Evolutionary conservation across 2,329 filamentous ascomycete genomes (phyloP).

Genomic region (Sporothrix variecibatus): DNA sequence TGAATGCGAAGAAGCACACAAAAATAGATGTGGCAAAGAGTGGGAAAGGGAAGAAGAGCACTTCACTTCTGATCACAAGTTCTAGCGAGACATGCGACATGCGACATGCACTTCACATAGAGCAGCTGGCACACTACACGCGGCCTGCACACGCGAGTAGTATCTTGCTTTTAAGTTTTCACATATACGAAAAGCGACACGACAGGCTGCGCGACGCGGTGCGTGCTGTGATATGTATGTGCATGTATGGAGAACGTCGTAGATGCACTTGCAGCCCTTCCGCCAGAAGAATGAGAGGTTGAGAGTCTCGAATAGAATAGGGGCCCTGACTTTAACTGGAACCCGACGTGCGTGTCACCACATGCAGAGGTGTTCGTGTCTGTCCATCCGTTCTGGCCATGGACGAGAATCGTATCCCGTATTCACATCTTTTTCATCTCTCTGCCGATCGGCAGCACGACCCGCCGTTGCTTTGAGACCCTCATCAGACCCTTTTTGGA

Average conservation of each 20-base stretch:
- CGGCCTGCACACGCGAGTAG: not conserved
- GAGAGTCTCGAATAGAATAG: not conserved
- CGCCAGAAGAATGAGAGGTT: not conserved
- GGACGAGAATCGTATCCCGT: slow-evolving; percentile 3
- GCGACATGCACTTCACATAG: not conserved
- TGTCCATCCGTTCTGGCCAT: not conserved
- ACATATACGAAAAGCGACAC: slow-evolving; percentile 10
- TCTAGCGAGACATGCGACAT: not conserved
- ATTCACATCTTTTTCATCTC: not conserved
- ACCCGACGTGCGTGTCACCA: slow-evolving; percentile 6
- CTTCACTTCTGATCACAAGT: not conserved
- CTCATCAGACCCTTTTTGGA: not conserved
- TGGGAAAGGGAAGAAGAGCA: slow-evolving; percentile 4
- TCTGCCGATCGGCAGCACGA: not conserved
- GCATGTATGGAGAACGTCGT: not conserved
- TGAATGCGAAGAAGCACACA: not conserved
- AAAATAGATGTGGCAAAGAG: slow-evolving; percentile 4
- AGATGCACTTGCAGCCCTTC: not conserved
- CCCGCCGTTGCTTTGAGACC: slow-evolving; percentile 1
- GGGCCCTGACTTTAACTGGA: not conserved
- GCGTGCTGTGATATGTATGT: not conserved
- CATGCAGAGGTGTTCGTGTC: not conserved
- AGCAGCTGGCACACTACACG: not conserved
- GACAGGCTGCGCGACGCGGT: slow-evolving; percentile 9
- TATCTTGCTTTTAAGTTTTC: not conserved